Conservation (phyloP, 495 filamentous ascomycete genomes). For the Neurospora sp. region DNA sequence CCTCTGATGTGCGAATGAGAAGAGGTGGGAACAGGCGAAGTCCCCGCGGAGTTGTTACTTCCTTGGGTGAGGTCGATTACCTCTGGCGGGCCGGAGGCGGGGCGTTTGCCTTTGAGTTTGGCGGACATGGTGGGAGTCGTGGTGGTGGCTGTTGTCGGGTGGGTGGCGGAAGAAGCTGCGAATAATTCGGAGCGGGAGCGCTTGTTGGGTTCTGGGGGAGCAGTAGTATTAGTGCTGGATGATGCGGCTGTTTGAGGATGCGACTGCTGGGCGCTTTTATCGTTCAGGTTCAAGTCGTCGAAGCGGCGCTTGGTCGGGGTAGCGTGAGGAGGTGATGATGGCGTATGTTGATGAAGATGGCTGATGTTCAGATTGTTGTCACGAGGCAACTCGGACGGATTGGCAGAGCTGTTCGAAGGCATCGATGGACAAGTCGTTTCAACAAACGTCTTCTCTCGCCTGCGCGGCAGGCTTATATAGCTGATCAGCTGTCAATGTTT, state of each 20-base stretch:
- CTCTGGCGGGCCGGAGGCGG: constrained; percentile 13
- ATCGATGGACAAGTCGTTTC: background rate
- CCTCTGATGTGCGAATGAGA: background rate
- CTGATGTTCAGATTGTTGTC: background rate
- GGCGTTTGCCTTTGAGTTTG: constrained; percentile 30
- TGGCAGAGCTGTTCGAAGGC: background rate
- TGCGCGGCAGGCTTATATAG: background rate
- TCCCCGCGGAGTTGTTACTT: background rate
- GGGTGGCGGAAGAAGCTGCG: constrained; percentile 6
- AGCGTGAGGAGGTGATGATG: background rate
- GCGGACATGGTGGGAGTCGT: constrained; percentile 16
- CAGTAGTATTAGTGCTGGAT: background rate
- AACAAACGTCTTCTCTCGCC: background rate
- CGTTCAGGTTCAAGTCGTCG: background rate
- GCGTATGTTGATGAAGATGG: background rate
- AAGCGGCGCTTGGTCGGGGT: background rate
- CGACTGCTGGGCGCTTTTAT: background rate
- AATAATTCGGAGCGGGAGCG: constrained; percentile 18
- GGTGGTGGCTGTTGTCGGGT: constrained; percentile 1
- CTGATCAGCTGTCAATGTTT: background rate
- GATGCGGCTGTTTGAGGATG: background rate
- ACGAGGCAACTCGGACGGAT: background rate
- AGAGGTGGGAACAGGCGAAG: background rate
- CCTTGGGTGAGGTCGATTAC: constrained; percentile 26
- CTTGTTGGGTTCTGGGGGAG: constrained; percentile 13